These are phyloP conservation scores for Naematelia aurantialba DNA, from an alignment of 768 basidiomycete genomes.

Conservation along the genomic window DNA sequence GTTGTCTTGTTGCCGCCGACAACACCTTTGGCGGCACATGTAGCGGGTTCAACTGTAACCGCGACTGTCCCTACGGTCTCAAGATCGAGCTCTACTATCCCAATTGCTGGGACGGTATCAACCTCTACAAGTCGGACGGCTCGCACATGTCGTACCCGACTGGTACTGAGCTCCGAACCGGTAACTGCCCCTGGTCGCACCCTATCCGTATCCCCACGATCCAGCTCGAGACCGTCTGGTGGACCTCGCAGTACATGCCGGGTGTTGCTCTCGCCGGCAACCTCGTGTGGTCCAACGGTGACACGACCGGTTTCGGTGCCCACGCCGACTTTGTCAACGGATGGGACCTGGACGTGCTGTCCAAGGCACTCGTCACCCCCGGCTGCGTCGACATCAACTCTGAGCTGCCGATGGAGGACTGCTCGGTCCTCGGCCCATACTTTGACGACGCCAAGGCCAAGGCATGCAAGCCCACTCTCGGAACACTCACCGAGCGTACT, in stretches of 20 bases:
- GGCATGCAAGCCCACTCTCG: slow-evolving; percentile 32
- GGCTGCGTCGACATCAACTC: slow-evolving; percentile 14
- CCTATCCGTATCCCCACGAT: slow-evolving; percentile 44
- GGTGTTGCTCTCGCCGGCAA: slow-evolving; percentile 27
- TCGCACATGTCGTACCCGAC: slow-evolving; percentile 36
- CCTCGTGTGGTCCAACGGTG: slow-evolving; percentile 56
- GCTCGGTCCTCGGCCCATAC: slow-evolving; percentile 26
- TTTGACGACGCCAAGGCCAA: slow-evolving; percentile 16
- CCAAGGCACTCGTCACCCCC: slow-evolving; percentile 56
- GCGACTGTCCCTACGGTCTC: slow-evolving; percentile 31
- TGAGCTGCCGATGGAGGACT: slow-evolving; percentile 19
- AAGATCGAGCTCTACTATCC: slow-evolving; percentile 39
- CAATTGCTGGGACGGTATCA: slow-evolving; percentile 45
- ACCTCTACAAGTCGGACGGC: slow-evolving; percentile 36
- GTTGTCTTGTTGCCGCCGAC: slow-evolving; percentile 2
- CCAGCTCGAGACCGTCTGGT: slow-evolving; percentile 40
- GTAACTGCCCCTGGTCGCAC: slow-evolving; percentile 33
- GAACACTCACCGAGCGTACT: slow-evolving; percentile 21
- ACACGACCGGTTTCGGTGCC: slow-evolving; percentile 63
- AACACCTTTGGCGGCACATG: slow-evolving; percentile 21
- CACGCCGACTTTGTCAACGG: slow-evolving; percentile 52
- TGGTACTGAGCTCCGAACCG: slow-evolving; percentile 6
- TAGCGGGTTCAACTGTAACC: slow-evolving; percentile 32
- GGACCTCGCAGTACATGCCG: slow-evolving; percentile 45
- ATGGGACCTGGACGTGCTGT: slow-evolving; percentile 60